Percentiles rank a stretch among this genome's conserved stretches.
Evolutionary conservation across 1,139 yeast species (phyloP).

Genomic region (Wickerhamiella infanticola): DNA sequence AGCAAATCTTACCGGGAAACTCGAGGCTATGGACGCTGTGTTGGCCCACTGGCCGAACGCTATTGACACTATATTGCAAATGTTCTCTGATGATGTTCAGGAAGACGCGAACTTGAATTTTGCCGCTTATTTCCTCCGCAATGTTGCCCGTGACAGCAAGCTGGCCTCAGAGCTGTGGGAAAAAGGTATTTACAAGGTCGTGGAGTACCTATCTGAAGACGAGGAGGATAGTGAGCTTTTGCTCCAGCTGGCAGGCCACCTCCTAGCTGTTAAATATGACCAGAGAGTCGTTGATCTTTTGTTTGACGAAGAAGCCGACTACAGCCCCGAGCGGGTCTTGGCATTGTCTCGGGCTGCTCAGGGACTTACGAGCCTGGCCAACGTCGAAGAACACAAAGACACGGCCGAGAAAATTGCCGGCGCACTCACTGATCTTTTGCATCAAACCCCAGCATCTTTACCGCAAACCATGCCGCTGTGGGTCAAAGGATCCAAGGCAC

Average conservation of each 20-base stretch:
- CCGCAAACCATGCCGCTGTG: constrained; percentile 4
- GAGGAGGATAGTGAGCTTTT: constrained; percentile 5
- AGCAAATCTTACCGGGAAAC: constrained; percentile 10
- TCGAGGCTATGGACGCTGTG: constrained; percentile 5
- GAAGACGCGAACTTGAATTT: background rate
- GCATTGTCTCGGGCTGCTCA: constrained; percentile 1
- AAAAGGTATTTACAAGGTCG: constrained; percentile 3
- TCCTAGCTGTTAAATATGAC: constrained; percentile 6
- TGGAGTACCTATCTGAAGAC: constrained; percentile 3
- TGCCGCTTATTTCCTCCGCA: constrained; percentile 10
- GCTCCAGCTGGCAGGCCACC: constrained; percentile 8
- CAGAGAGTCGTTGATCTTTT: constrained; percentile 3
- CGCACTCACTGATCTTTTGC: constrained; percentile 1
- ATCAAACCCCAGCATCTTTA: constrained; percentile 1
- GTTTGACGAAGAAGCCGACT: background rate
- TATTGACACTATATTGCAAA: constrained; percentile 9
- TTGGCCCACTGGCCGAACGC: constrained; percentile 11
- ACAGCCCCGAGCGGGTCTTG: background rate
- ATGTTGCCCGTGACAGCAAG: constrained; percentile 9
- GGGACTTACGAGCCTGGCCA: background rate
- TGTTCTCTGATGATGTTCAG: constrained; percentile 8
- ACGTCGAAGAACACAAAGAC: background rate
- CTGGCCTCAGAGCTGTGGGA: constrained; percentile 6
- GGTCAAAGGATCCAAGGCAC: constrained; percentile 5
- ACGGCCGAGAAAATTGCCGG: background rate